Evolutionary conservation across 352 stramenopile species (phyloP), one percentile per base, ranked within the genome.

Genomic region (Nothophytophthora sp.): DNA sequence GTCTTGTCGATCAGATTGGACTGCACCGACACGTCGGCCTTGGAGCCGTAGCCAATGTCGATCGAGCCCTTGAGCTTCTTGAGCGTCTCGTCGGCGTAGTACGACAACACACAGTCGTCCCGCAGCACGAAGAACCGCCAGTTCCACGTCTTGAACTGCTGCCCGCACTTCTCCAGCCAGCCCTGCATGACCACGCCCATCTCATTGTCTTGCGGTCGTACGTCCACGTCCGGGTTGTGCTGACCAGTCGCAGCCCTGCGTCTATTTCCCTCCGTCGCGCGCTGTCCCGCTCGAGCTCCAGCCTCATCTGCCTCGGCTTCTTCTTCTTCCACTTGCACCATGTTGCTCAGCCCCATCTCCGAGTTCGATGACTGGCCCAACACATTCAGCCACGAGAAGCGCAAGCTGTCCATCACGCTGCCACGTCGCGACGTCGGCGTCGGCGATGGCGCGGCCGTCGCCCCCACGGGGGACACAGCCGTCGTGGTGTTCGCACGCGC

Each of bases 71-170:
- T 95, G 15, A 83, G 65, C 64, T 86, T 90, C 47, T 76, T 79
- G 30, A 85, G 68, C 29, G 79, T 72, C 48, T 91, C 79, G 51
- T 92, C 79, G 0, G 63, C 70, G 50, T 92, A 95, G 49, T 95
- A 95, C 7, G 77, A 84, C 45, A 95, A 67, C 37, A 90, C 74
- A 25, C 86, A 81, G 58, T 94, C 83, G 39, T 85, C 67, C 15
- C 81, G 77, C 35, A 95, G 64, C 40, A 94, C 86, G 46, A 95
- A 95, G 67, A 91, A 94, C 33, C 83, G 81, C 82, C 76, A 92
- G 55, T 95, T 92, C 86, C 86, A 94, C 40, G 86, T 93, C 75
- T 95, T 94, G 61, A 95, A 91, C 48, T 89, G 81, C 61, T 92
- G 81, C 1, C 86, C 82, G 49, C 86, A 94, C 55, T 95, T 95